Base-by-base conservation (phyloP, 192 early-diverging fungal species). In the Helicostylum pulchrum region DNA sequence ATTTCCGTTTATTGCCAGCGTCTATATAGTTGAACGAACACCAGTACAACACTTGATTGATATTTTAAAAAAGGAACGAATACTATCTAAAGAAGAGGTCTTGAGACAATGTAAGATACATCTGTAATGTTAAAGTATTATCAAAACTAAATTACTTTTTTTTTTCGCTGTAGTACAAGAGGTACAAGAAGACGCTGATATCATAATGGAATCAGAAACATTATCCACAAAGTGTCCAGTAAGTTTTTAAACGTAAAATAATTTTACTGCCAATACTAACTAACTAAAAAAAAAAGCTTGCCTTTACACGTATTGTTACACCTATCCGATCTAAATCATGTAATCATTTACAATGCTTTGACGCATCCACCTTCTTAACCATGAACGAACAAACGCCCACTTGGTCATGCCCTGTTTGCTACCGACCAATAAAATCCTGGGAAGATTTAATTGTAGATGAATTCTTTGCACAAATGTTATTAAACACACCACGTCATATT, bases 341-440 rank as follows among this genome's bases (percentile, higher is more conserved):
- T 63, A 64, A 82, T 42, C 92, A 94, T 66, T 53, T 89, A n/a
- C 90, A 94, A 69, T 94, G 92, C 70, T 94, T 92, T 75, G 92
- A 94, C 59, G 80, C 77, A 12, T 80, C 76, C 6, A 86, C 83
- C 1, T 93, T 88, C 62, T 75, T 94, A 45, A 73, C 82, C 49
- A 78, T 94, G 66, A 91, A 90, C 48, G 82, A 86, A 52, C 82
- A 81, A 48, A 77, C 79, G 1, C 81, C 84, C 0, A 82, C 81
- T 6, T 91, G 86, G 85, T 83, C 76, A 51, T 94, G 92, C 45
- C 90, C 91, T 0, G 84, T 94, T 0, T 94, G 92, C 64, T 77
- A 74, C 48, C 43, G 66, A 19, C 49, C 56, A 14, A 78, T 84
- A 44, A 61, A 62, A 30, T 80, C 83, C 3, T 80, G 78, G 62